phyloP scores from a whole-genome alignment of 1,284 basidiomycete genomes.

The Erythrobasidium hasegawianum region DNA sequence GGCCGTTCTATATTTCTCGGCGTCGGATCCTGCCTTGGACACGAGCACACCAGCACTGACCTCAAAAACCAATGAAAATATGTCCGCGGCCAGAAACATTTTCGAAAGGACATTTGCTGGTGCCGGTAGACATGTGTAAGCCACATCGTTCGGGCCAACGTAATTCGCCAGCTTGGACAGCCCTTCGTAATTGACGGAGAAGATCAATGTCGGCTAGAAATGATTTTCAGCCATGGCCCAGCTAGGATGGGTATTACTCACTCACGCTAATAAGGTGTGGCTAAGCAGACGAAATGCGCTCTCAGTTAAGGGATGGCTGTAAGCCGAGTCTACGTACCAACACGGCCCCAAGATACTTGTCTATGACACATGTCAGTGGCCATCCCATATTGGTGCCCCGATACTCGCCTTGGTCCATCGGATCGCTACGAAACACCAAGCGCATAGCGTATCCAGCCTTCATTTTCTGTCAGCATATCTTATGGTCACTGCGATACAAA shows the following conservation, averaged over 20 bases:
- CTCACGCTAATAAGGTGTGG: not conserved
- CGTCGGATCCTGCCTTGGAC: not conserved
- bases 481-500: no score
- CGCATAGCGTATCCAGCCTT: not conserved
- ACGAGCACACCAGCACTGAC: not conserved
- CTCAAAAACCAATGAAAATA: not conserved
- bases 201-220: not conserved
- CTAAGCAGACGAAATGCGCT: not conserved
- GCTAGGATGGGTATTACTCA: no score
- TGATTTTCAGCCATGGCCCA: not conserved
- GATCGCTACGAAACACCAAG: not conserved
- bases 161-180: not conserved
- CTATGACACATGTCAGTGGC: not conserved
- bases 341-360: not conserved
- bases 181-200: conserved; percentile 1
- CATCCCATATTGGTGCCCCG: not conserved
- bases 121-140: not conserved
- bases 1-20: not conserved
- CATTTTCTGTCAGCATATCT: no score
- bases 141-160: not conserved
- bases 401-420: not conserved
- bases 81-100: not conserved
- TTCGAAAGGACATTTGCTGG: not conserved
- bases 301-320: not conserved
- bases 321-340: not conserved